phyloP scores from a whole-genome alignment of 2,329 filamentous ascomycete species.

The Botrytis byssoidea region DNA sequence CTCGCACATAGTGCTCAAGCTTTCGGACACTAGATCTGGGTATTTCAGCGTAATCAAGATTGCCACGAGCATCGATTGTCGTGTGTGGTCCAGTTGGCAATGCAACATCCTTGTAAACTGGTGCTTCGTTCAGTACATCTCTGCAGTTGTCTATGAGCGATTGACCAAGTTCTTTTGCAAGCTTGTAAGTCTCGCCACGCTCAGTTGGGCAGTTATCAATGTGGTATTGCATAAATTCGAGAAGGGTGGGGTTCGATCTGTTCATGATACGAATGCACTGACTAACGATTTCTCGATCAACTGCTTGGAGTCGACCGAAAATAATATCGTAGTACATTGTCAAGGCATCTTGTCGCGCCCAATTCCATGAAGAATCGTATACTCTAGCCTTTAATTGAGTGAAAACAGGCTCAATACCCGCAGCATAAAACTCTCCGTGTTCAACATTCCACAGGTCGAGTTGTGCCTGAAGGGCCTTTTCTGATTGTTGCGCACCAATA shows the following conservation, averaged over 20 bases:
- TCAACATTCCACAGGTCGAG: conserved; percentile 93
- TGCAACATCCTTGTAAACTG: conserved; percentile 94
- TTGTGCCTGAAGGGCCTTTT: conserved; percentile 85
- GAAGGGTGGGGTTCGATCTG: conserved; percentile 88
- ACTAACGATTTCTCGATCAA: conserved; percentile 97
- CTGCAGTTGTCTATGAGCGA: conserved; percentile 97
- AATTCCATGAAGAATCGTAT: conserved; percentile 99
- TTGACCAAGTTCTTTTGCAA: conserved; percentile 91
- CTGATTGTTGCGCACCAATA: conserved; percentile 78
- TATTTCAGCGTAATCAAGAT: conserved; percentile 86
- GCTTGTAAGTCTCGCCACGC: conserved; percentile 92
- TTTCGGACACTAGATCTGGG: conserved; percentile 89
- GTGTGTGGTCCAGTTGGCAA: conserved; percentile 90
- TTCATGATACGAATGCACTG: conserved; percentile 99
- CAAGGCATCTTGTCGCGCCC: conserved; percentile 94
- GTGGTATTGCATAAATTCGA: conserved; percentile 99
- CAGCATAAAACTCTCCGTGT: conserved; percentile 93
- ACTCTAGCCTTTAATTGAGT: conserved; percentile 89
- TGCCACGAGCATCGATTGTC: conserved; percentile 87
- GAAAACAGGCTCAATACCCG: conserved; percentile 92
- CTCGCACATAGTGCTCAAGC: conserved; percentile 95
- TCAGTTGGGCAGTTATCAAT: conserved; percentile 98
- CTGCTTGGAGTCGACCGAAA: conserved; percentile 86
- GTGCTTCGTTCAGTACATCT: conserved; percentile 78
- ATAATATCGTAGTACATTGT: conserved; percentile 99